These are phyloP conservation scores for Pseudogymnoascus sp. DNA, from an alignment of 2,329 filamentous ascomycete genomes.

Conservation along the genomic window DNA sequence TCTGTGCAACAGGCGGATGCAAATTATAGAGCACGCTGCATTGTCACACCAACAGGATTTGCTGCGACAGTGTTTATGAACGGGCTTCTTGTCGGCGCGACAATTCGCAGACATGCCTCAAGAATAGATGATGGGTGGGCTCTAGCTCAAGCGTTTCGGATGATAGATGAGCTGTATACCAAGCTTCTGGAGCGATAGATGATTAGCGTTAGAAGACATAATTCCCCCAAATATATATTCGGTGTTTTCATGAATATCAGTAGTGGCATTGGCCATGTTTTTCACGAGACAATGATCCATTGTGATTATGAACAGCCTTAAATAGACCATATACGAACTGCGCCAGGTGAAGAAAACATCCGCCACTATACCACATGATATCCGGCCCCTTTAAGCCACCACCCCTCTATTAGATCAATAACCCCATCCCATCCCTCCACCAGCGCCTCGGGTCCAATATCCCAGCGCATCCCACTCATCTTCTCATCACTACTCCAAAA, in stretches of 20 bases:
- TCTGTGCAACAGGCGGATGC: not conserved
- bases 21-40: not conserved
- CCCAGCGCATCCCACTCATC: not conserved
- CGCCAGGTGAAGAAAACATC: constrained; percentile 8
- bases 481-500: not conserved
- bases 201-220: not conserved
- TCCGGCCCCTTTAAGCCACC: not conserved
- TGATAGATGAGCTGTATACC: constrained; percentile 1
- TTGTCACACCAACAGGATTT: not conserved
- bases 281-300: constrained; percentile 1
- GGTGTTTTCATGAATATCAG: constrained; percentile 1
- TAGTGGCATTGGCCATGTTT: not conserved
- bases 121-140: not conserved
- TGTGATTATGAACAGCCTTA: constrained; percentile 1
- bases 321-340: constrained; percentile 5
- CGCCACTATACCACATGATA: constrained; percentile 2
- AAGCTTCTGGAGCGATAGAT: not conserved
- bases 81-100: not conserved
- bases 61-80: not conserved
- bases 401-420: constrained; percentile 1
- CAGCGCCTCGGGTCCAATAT: not conserved
- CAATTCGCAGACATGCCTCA: not conserved
- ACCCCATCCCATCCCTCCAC: not conserved
- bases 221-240: not conserved
- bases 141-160: not conserved